Conservation (phyloP, 1,284 basidiomycete species). For the Fomes fomentarius region DNA sequence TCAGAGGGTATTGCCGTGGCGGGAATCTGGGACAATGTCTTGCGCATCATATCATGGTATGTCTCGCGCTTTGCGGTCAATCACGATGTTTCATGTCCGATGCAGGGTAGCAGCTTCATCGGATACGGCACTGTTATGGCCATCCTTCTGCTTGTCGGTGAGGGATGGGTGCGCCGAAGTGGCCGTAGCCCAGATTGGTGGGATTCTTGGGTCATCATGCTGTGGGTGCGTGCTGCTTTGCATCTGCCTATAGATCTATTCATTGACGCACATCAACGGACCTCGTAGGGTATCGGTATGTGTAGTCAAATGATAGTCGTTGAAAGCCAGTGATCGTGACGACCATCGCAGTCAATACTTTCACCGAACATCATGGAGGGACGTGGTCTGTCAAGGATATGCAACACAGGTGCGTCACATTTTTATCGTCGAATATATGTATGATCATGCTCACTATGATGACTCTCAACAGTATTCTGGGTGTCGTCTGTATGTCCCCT, state of each 20-base stretch:
- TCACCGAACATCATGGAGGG: conserved; percentile 87
- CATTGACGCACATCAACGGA: neutral
- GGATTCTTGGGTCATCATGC: conserved; percentile 87
- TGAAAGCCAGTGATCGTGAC: neutral
- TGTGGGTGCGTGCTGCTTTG: conserved; percentile 66
- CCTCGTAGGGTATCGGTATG: conserved; percentile 60
- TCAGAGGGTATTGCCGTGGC: conserved; percentile 73
- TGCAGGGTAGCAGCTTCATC: conserved; percentile 79
- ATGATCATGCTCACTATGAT: neutral
- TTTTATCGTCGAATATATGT: neutral
- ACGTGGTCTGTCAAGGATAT: conserved; percentile 91
- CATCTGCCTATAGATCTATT: neutral
- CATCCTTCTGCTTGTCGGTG: conserved; percentile 82
- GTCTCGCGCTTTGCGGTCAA: conserved; percentile 11
- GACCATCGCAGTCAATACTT: conserved; percentile 76
- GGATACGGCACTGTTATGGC: conserved; percentile 87
- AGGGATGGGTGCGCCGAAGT: conserved; percentile 77
- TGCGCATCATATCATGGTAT: conserved; percentile 89
- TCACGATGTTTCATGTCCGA: neutral
- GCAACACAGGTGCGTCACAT: conserved; percentile 80
- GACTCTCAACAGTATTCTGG: conserved; percentile 44
- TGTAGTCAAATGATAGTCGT: neutral
- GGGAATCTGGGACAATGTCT: conserved; percentile 79
- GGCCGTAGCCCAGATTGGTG: conserved; percentile 87
- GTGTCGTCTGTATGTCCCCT: conserved; percentile 46